Conservation (phyloP, 2,329 filamentous ascomycete genomes). For the Microascus cirrosus region DNA sequence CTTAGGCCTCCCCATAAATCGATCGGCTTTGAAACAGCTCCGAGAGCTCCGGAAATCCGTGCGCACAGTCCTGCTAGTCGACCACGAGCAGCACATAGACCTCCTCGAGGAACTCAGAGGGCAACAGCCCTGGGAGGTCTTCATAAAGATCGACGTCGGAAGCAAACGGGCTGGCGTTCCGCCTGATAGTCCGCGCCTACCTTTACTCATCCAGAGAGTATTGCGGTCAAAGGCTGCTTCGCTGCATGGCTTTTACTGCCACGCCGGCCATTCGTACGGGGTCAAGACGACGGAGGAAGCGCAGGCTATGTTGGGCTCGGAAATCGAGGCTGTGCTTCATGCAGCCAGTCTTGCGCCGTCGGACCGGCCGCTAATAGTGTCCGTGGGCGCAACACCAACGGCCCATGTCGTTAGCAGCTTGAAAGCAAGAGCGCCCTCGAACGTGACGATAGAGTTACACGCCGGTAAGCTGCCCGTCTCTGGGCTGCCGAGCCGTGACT, state of each 20-base stretch:
- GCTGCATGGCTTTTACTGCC: conserved; percentile 25
- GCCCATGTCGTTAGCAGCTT: conserved; percentile 21
- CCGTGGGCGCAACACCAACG: conserved; percentile 23
- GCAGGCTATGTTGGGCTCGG: conserved; percentile 15
- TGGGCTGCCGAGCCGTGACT: neutral
- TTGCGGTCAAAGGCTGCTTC: conserved; percentile 15
- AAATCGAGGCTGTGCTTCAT: conserved; percentile 17
- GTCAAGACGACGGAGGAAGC: conserved; percentile 18
- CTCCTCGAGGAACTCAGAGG: conserved; percentile 14
- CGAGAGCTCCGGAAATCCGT: conserved; percentile 15
- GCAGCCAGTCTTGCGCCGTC: conserved; percentile 17
- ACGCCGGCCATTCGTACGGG: conserved; percentile 24
- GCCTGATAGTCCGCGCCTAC: conserved; percentile 13
- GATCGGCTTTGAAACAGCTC: conserved; percentile 18
- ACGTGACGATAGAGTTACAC: conserved; percentile 22
- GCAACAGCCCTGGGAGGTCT: conserved; percentile 18
- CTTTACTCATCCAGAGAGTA: conserved; percentile 14
- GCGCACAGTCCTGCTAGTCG: conserved; percentile 23
- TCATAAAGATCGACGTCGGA: conserved; percentile 25
- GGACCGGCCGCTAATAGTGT: conserved; percentile 16
- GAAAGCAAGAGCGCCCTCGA: conserved; percentile 15
- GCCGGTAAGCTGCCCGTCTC: conserved; percentile 13
- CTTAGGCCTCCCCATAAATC: conserved; percentile 27
- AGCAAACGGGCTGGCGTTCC: conserved; percentile 21
- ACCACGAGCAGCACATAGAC: conserved; percentile 20